These are phyloP conservation scores for Cladosporium sp. DNA, from an alignment of 2,329 filamentous ascomycete species.

Conservation along the genomic window DNA sequence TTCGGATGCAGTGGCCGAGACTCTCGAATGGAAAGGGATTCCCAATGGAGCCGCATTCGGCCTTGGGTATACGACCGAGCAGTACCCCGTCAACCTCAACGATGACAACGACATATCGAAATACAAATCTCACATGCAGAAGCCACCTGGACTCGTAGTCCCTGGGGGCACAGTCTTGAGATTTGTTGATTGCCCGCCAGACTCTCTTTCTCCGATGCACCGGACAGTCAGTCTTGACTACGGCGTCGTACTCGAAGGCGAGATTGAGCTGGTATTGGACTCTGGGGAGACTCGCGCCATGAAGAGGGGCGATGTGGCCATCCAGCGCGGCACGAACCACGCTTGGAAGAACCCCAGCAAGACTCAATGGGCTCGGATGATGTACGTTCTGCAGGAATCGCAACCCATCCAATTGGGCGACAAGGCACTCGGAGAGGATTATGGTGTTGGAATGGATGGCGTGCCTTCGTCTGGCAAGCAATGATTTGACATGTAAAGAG, in stretches of 20 bases:
- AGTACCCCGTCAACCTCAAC: constrained; percentile 44
- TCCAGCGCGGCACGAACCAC: constrained; percentile 33
- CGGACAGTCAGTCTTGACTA: constrained; percentile 32
- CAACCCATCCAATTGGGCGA: constrained; percentile 27
- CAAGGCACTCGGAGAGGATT: constrained; percentile 29
- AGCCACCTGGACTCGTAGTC: constrained; percentile 47
- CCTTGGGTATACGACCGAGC: constrained; percentile 47
- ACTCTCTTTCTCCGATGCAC: neutral
- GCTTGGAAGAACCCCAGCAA: constrained; percentile 32
- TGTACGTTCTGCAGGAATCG: constrained; percentile 31
- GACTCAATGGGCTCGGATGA: constrained; percentile 31
- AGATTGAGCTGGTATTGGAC: constrained; percentile 31
- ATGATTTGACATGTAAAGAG: neutral
- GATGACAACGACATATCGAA: constrained; percentile 43
- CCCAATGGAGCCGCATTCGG: constrained; percentile 40
- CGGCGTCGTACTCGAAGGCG: constrained; percentile 30
- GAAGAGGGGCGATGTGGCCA: constrained; percentile 28
- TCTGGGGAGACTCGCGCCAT: constrained; percentile 28
- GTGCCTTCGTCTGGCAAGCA: constrained; percentile 18
- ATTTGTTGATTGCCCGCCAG: constrained; percentile 18
- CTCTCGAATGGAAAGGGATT: constrained; percentile 19
- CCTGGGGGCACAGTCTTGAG: constrained; percentile 44
- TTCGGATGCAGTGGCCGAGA: constrained; percentile 19
- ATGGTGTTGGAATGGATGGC: constrained; percentile 26
- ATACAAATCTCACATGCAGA: constrained; percentile 41